These are phyloP conservation scores for Dothideomycetidae sp. DNA, from an alignment of 2,329 filamentous ascomycete species.

Conservation along the genomic window DNA sequence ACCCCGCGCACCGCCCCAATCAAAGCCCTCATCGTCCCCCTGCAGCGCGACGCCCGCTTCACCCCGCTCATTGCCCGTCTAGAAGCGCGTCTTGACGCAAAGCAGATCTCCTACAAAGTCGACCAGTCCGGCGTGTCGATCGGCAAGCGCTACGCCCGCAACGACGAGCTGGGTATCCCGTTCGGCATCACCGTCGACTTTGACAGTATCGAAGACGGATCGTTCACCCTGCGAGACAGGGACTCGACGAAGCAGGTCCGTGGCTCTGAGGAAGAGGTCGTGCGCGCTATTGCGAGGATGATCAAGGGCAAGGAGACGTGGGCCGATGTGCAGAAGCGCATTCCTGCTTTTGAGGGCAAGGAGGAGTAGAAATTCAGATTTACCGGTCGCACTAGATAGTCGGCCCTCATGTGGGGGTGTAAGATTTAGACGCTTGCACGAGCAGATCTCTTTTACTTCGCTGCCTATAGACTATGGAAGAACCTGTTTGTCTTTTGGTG, in stretches of 20 bases:
- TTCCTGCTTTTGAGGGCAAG: slow-evolving; percentile 77
- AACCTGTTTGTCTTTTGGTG: too few relatives aligned
- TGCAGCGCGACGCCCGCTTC: slow-evolving; percentile 71
- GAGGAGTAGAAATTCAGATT: slow-evolving; percentile 40
- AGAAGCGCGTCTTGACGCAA: slow-evolving; percentile 58
- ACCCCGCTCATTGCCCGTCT: slow-evolving; percentile 60
- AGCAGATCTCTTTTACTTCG: too few relatives aligned
- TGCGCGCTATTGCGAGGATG: slow-evolving; percentile 54
- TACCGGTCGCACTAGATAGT: too few relatives aligned
- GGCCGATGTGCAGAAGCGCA: slow-evolving; percentile 57
- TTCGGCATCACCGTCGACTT: slow-evolving; percentile 93
- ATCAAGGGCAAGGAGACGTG: slow-evolving; percentile 50
- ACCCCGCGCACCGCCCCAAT: slow-evolving; percentile 72
- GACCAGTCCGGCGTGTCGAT: slow-evolving; percentile 87
- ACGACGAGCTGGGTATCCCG: slow-evolving; percentile 90
- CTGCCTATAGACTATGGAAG: too few relatives aligned
- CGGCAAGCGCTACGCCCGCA: slow-evolving; percentile 85
- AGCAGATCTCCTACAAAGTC: slow-evolving; percentile 69
- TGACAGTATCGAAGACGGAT: slow-evolving; percentile 78
- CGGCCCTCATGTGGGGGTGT: too few relatives aligned
- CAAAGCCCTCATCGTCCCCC: slow-evolving; percentile 82
- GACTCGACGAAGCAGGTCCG: slow-evolving; percentile 87
- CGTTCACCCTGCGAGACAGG: slow-evolving; percentile 76
- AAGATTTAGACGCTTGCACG: too few relatives aligned
- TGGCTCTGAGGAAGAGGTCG: slow-evolving; percentile 63